Conservation (phyloP, 202 grass and related monocot genomes). For the Bolboschoenoplectus hybrid region DNA sequence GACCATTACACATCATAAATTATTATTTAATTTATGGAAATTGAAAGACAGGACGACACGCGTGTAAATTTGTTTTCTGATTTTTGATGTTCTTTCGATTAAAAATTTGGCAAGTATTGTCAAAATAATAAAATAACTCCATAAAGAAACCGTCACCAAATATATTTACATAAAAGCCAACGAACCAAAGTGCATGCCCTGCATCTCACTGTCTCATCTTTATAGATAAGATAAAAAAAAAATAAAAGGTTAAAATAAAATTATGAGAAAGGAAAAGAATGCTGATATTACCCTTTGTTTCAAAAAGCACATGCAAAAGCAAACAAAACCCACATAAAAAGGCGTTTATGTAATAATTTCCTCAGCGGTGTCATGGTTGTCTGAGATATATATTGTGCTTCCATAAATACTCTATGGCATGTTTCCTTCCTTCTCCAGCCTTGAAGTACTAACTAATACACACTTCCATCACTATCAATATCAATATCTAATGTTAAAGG, state of each 20-base stretch:
- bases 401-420: not conserved
- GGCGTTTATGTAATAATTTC: not conserved
- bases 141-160: not conserved
- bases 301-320: not conserved
- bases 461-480: too few relatives aligned
- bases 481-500: too few relatives aligned
- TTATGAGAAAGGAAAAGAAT: not conserved
- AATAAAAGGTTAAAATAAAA: not conserved
- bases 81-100: too few relatives aligned
- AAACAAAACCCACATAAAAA: not conserved
- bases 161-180: not conserved
- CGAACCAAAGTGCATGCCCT: not conserved
- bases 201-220: constrained; percentile 11
- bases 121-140: not conserved
- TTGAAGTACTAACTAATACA: not conserved
- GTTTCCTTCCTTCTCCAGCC: not conserved
- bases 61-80: too few relatives aligned
- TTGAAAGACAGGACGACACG: too few relatives aligned
- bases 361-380: not conserved
- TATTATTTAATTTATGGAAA: too few relatives aligned
- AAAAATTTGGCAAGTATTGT: too few relatives aligned
- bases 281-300: not conserved
- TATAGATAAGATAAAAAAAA: constrained; percentile 3
- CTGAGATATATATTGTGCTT: not conserved
- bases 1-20: too few relatives aligned